These are phyloP conservation scores for Exophiala aquamarina DNA, from an alignment of 2,329 filamentous ascomycete species.

Conservation along the genomic window DNA sequence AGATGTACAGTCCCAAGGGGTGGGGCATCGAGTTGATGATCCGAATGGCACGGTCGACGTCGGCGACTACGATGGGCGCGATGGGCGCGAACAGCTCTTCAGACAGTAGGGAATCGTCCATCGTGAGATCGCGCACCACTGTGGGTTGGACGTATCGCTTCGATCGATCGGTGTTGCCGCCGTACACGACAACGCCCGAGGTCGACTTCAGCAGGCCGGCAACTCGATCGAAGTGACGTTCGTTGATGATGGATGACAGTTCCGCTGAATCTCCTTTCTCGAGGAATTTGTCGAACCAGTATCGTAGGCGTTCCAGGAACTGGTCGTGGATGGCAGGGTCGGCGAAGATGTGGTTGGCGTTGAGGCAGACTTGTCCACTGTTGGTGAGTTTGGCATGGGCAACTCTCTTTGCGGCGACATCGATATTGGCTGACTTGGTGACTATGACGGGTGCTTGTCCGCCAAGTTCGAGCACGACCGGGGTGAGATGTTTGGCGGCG, in stretches of 20 bases:
- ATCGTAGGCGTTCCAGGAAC: constrained; percentile 37
- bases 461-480: constrained; percentile 46
- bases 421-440: constrained; percentile 40
- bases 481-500: constrained; percentile 48
- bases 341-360: constrained; percentile 47
- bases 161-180: constrained; percentile 33
- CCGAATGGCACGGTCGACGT: constrained; percentile 34
- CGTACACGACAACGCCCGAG: constrained; percentile 39
- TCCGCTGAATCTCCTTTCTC: constrained; percentile 24
- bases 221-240: constrained; percentile 44
- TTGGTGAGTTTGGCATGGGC: constrained; percentile 45
- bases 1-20: constrained; percentile 45
- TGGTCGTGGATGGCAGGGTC: constrained; percentile 40
- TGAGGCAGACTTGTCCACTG: constrained; percentile 44
- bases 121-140: constrained; percentile 39
- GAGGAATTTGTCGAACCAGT: constrained; percentile 37
- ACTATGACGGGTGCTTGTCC: constrained; percentile 49
- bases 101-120: constrained; percentile 40
- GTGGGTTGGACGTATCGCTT: constrained; percentile 39
- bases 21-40: constrained; percentile 31
- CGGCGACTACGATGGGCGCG: constrained; percentile 33
- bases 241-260: constrained; percentile 43
- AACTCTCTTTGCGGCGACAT: constrained; percentile 35
- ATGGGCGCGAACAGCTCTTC: constrained; percentile 50
- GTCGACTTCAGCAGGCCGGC: constrained; percentile 37